These are phyloP conservation scores for Pelagomonas calceolata DNA, from an alignment of 108 stramenopile species.

Conservation along the genomic window DNA sequence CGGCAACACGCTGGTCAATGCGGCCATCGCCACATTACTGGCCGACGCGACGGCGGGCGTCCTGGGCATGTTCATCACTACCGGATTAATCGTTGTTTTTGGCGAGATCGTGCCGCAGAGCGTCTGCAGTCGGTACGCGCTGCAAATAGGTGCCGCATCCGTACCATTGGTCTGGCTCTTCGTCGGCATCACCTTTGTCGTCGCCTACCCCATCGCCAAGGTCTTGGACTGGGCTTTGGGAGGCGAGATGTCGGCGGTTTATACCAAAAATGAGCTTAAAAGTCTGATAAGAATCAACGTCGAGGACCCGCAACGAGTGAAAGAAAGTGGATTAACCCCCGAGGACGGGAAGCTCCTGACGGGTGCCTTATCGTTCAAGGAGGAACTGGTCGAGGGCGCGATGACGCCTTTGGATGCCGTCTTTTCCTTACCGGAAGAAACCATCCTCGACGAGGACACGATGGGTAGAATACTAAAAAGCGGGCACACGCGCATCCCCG, in stretches of 20 bases:
- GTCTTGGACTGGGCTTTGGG: slow-evolving; percentile 64
- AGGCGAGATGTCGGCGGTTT: slow-evolving; percentile 78
- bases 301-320: slow-evolving; percentile 18
- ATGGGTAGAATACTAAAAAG: slow-evolving; percentile 85
- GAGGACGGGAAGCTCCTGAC: slow-evolving; percentile 81
- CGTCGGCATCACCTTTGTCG: slow-evolving; percentile 50
- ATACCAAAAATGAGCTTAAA: slow-evolving; percentile 69
- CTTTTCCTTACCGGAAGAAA: slow-evolving; percentile 79
- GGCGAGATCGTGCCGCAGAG: slow-evolving; percentile 97
- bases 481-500: slow-evolving; percentile 82
- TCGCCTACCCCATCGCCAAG: slow-evolving; percentile 66
- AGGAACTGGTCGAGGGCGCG: slow-evolving; percentile 65
- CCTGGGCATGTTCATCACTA: slow-evolving; percentile 73
- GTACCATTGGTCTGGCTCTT: slow-evolving; percentile 77
- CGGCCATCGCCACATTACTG: slow-evolving; percentile 45
- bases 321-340: slow-evolving; percentile 50
- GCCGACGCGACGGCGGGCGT: slow-evolving; percentile 71
- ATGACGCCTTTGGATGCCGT: slow-evolving; percentile 83
- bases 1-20: slow-evolving; percentile 49
- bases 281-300: slow-evolving; percentile 85
- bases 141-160: slow-evolving; percentile 65
- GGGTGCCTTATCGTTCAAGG: slow-evolving; percentile 74
- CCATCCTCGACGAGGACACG: slow-evolving; percentile 75
- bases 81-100: slow-evolving; percentile 73
- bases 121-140: slow-evolving; percentile 73